A percentile compares a stretch with the other conserved stretches of the same genome.
Conservation (phyloP, 345 rosid genomes). For the Citrus glauca region DNA sequence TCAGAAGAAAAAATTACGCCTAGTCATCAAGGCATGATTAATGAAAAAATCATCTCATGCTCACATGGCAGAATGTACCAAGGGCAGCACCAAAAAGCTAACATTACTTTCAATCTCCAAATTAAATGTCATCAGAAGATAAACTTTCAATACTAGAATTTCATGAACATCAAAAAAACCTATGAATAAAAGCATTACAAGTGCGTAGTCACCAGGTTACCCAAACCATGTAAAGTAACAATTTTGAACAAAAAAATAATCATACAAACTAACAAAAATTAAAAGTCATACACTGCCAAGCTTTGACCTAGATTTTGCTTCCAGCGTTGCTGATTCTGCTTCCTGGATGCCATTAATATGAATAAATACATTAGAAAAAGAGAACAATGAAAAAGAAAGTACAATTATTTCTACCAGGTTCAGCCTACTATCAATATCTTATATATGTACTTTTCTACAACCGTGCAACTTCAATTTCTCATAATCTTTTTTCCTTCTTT, state of each 20-base stretch:
- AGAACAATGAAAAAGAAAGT: not conserved
- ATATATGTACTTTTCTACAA: not conserved
- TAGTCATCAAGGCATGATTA: not conserved
- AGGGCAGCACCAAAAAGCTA: not conserved
- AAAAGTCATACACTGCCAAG: conserved; percentile 68
- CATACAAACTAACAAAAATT: conserved; percentile 16
- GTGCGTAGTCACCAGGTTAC: too few species aligned
- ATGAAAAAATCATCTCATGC: not conserved
- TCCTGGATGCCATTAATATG: conserved; percentile 47
- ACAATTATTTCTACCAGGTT: not conserved
- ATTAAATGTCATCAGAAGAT: not conserved
- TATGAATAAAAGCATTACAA: too few species aligned
- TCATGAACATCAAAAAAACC: too few species aligned
- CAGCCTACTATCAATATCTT: not conserved
- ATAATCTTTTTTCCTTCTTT: too few species aligned
- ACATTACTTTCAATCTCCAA: not conserved
- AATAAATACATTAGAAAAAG: conserved; percentile 14
- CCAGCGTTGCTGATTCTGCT: conserved; percentile 86
- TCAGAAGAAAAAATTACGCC: not conserved
- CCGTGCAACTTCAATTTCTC: not conserved
- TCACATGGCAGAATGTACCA: not conserved
- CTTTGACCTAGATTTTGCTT: conserved; percentile 80
- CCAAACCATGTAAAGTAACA: not conserved
- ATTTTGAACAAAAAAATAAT: not conserved
- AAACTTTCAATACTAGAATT: not conserved